These are phyloP conservation scores for Athelia psychrophila DNA, from an alignment of 1,284 basidiomycete species.

Conservation along the genomic window DNA sequence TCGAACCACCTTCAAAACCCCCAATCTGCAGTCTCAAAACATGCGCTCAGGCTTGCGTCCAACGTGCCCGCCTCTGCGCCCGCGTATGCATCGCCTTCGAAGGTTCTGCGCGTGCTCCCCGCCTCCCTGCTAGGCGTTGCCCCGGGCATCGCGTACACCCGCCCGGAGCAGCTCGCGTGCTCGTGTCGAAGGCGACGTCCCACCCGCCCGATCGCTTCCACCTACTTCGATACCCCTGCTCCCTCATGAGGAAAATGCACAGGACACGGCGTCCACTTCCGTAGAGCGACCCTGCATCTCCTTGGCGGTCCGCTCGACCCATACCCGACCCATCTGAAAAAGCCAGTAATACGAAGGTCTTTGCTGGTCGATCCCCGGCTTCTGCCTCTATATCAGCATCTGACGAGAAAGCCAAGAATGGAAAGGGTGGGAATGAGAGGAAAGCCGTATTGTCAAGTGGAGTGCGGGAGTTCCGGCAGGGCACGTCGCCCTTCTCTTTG, in stretches of 20 bases:
- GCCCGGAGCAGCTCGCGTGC: slow-evolving; percentile 41
- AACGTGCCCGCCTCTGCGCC: slow-evolving; percentile 9
- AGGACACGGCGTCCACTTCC: no score
- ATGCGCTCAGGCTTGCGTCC: slow-evolving; percentile 9
- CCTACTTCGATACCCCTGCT: background rate
- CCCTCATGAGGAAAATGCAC: slow-evolving; percentile 8
- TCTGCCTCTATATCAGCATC: no score
- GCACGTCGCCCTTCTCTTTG: slow-evolving; percentile 63
- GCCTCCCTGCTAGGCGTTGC: slow-evolving; percentile 26
- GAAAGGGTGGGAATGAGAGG: slow-evolving; percentile 10
- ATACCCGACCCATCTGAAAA: slow-evolving; percentile 8
- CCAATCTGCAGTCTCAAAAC: slow-evolving; percentile 4
- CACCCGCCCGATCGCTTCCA: slow-evolving; percentile 24
- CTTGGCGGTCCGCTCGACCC: slow-evolving; percentile 38
- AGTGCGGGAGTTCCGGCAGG: slow-evolving; percentile 47
- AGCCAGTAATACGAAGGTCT: slow-evolving; percentile 12
- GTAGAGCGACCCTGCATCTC: slow-evolving; percentile 32
- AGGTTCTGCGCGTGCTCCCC: slow-evolving; percentile 48
- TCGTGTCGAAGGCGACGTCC: slow-evolving; percentile 44
- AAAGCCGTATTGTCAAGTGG: slow-evolving; percentile 33
- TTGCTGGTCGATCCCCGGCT: slow-evolving; percentile 21
- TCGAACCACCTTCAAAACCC: background rate
- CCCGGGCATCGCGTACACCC: slow-evolving; percentile 23
- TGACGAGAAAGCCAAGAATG: no score
- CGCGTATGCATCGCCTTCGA: slow-evolving; percentile 11